Percentiles rank a stretch among this genome's conserved stretches.
Evolutionary conservation across 192 early-diverging fungal species (phyloP).

Genomic region (Podila horticola): DNA sequence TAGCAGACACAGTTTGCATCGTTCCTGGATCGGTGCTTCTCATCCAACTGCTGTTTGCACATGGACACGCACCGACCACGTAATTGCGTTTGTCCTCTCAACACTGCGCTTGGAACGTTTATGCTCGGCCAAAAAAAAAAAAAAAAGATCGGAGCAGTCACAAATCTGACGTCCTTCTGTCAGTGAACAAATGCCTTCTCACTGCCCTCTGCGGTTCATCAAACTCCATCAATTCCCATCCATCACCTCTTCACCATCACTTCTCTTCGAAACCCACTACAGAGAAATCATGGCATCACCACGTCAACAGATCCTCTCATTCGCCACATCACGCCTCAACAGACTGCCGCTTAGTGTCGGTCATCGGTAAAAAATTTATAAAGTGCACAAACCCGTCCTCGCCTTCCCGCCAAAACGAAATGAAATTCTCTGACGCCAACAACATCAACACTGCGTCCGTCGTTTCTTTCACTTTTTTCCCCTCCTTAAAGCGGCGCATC

Average conservation of each 20-base stretch:
- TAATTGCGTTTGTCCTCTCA: no score
- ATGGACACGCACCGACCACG: no score
- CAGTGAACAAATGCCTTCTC: no score
- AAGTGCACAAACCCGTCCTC: not conserved
- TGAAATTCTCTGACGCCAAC: not conserved
- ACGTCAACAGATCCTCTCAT: constrained; percentile 33
- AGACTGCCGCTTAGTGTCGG: constrained; percentile 31
- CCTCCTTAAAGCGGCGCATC: constrained; percentile 56
- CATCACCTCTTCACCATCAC: not conserved
- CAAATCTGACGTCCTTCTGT: no score
- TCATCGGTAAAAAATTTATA: constrained; percentile 20
- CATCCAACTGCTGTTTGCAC: no score
- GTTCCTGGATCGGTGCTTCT: no score
- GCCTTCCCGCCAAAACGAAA: not conserved
- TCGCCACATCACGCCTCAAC: constrained; percentile 28
- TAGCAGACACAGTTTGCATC: no score
- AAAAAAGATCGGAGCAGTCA: no score
- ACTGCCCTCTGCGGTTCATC: no score
- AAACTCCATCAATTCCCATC: not conserved
- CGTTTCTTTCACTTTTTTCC: not conserved
- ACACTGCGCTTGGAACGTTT: no score
- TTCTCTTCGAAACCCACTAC: not conserved
- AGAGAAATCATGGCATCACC: constrained; percentile 3
- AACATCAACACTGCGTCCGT: not conserved
- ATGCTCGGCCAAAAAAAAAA: no score